Percentiles rank a stretch among this genome's conserved stretches.
These are phyloP conservation scores for Phaeodactylum tricornutum DNA, from an alignment of 108 stramenopile species.

Conservation along the genomic window DNA sequence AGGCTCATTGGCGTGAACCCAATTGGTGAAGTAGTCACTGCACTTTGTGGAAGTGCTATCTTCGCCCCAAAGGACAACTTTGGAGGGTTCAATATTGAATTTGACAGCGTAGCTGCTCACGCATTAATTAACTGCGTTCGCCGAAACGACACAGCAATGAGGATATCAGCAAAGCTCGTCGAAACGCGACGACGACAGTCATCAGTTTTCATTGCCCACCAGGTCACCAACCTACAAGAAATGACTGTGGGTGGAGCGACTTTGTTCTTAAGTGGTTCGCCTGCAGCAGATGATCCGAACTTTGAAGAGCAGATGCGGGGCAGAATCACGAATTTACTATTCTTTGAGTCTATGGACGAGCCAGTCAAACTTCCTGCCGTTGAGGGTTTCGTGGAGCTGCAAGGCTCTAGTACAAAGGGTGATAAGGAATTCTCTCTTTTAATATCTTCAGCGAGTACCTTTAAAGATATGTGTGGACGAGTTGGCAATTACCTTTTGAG, in stretches of 20 bases:
- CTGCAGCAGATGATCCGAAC: neutral
- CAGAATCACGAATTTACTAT: neutral
- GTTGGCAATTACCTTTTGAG: neutral
- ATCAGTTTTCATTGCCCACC: no score
- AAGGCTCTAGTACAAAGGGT: neutral
- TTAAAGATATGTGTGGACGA: conserved; percentile 2
- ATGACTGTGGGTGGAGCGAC: neutral
- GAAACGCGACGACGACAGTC: conserved; percentile 6
- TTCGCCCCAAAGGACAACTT: no score
- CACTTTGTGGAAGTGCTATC: no score
- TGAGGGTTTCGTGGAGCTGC: neutral
- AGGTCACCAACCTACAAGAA: neutral
- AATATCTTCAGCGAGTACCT: neutral
- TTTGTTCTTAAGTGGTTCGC: neutral
- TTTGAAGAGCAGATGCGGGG: neutral
- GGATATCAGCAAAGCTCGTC: conserved; percentile 3
- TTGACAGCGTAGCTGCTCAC: conserved; percentile 36
- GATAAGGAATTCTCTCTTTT: conserved; percentile 5
- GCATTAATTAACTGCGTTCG: conserved; percentile 24
- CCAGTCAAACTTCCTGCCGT: neutral
- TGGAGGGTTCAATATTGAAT: no score
- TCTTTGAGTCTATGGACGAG: neutral
- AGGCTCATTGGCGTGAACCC: no score
- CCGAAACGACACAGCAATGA: conserved; percentile 2
- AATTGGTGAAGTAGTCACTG: no score